Percentiles rank a stretch among this genome's conserved stretches.
Evolutionary conservation across 1,139 yeast species (phyloP).

Genomic region (Candida sojae): DNA sequence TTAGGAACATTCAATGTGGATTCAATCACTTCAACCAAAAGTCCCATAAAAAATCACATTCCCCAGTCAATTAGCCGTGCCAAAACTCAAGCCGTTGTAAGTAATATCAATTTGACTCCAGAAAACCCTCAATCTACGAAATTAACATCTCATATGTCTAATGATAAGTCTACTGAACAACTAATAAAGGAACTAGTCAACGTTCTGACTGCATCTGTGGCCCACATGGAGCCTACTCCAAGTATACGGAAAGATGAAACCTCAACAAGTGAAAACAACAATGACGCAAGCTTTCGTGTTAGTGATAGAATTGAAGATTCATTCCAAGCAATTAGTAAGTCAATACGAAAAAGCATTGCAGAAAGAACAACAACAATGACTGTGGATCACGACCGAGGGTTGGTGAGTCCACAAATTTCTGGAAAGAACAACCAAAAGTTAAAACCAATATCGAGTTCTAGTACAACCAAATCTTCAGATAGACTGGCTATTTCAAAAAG

Average conservation of each 20-base stretch:
- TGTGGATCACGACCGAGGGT: background rate
- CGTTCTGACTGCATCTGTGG: too few species aligned
- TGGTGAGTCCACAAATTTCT: background rate
- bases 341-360: constrained; percentile 41
- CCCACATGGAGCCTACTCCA: too few species aligned
- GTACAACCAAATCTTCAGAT: background rate
- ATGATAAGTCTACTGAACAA: too few species aligned
- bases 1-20: constrained; percentile 2
- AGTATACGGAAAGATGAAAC: background rate
- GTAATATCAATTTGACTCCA: too few species aligned
- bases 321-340: constrained; percentile 39
- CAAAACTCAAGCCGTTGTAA: background rate
- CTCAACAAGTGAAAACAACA: background rate
- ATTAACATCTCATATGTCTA: background rate
- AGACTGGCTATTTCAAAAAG: constrained; percentile 16
- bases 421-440: constrained; percentile 1
- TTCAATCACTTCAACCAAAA: background rate
- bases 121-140: background rate
- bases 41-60: background rate
- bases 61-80: background rate
- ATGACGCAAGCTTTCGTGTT: background rate
- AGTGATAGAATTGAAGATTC: constrained; percentile 21
- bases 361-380: constrained; percentile 21
- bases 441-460: constrained; percentile 1
- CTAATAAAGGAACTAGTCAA: too few species aligned